Evolutionary conservation across 1,284 basidiomycete genomes (phyloP).

Genomic region (Neonothopanus nambi): DNA sequence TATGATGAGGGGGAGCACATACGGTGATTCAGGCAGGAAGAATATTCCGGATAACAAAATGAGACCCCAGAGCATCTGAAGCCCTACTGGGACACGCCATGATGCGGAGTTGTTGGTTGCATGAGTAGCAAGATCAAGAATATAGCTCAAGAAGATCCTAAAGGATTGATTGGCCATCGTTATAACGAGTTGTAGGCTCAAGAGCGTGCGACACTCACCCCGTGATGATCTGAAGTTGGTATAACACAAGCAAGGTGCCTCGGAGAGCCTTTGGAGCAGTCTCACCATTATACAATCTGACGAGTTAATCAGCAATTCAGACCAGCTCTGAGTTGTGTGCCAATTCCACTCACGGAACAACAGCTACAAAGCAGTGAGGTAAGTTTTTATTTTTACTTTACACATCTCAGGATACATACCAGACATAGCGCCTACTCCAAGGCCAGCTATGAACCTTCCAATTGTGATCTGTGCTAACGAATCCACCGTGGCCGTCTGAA

Average conservation of each 20-base stretch:
- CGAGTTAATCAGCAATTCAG: constrained; percentile 2
- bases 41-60: constrained; percentile 69
- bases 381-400: neutral
- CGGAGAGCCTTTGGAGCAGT: constrained; percentile 76
- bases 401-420: constrained; percentile 34
- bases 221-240: constrained; percentile 75
- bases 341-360: constrained; percentile 56
- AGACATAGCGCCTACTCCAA: constrained; percentile 79
- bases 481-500: constrained; percentile 67
- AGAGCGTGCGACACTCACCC: constrained; percentile 43
- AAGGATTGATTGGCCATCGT: constrained; percentile 8
- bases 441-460: constrained; percentile 69
- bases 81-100: constrained; percentile 70
- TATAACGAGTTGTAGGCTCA: neutral
- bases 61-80: constrained; percentile 69
- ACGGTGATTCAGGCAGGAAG: constrained; percentile 82
- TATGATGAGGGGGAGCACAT: constrained; percentile 26
- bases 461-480: constrained; percentile 68
- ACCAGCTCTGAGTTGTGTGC: neutral
- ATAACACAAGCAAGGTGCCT: constrained; percentile 72
- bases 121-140: constrained; percentile 74
- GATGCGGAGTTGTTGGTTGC: constrained; percentile 57
- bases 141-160: constrained; percentile 72
- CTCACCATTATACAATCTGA: constrained; percentile 71
- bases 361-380: constrained; percentile 42